A percentile compares a stretch with the other conserved stretches of the same genome.
phyloP scores from a whole-genome alignment of 768 basidiomycete species.

The Amanita fuliginea region DNA sequence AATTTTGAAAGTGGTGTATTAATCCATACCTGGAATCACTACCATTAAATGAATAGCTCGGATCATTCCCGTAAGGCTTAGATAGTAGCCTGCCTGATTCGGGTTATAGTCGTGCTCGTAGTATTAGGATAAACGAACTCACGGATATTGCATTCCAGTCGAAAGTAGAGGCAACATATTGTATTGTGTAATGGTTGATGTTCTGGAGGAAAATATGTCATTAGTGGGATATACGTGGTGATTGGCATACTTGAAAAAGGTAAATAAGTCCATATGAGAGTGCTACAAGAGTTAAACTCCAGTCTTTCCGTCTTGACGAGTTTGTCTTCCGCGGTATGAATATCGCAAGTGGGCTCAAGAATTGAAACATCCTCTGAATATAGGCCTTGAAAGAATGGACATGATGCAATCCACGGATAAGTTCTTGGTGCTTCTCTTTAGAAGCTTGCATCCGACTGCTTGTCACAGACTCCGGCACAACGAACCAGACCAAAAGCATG shows the following conservation, averaged over 20 bases:
- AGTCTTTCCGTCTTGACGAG: slow-evolving; percentile 32
- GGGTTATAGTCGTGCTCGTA: neutral
- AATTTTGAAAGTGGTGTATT: neutral
- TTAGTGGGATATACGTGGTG: neutral
- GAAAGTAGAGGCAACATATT: slow-evolving; percentile 52
- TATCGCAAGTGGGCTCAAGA: slow-evolving; percentile 62
- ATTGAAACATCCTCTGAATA: slow-evolving; percentile 37
- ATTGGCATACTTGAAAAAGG: slow-evolving; percentile 31
- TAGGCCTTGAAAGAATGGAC: slow-evolving; percentile 15
- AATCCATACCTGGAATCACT: slow-evolving; percentile 47
- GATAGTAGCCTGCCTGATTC: slow-evolving; percentile 60
- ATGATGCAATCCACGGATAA: slow-evolving; percentile 13
- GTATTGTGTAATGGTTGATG: slow-evolving; percentile 46
- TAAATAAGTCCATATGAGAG: slow-evolving; percentile 38
- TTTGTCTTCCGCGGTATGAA: slow-evolving; percentile 42
- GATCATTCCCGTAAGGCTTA: slow-evolving; percentile 40
- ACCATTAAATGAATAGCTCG: slow-evolving; percentile 46
- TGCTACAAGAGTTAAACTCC: slow-evolving; percentile 52
- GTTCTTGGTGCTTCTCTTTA: slow-evolving; percentile 23
- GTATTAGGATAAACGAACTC: slow-evolving; percentile 10
- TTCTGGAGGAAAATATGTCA: slow-evolving; percentile 23
- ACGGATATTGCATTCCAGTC: slow-evolving; percentile 60
- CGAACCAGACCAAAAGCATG: slow-evolving; percentile 35
- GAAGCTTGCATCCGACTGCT: slow-evolving; percentile 33
- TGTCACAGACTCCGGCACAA: slow-evolving; percentile 75